Evolutionary conservation across 768 basidiomycete species (phyloP).

Genomic region (Mycena venus): DNA sequence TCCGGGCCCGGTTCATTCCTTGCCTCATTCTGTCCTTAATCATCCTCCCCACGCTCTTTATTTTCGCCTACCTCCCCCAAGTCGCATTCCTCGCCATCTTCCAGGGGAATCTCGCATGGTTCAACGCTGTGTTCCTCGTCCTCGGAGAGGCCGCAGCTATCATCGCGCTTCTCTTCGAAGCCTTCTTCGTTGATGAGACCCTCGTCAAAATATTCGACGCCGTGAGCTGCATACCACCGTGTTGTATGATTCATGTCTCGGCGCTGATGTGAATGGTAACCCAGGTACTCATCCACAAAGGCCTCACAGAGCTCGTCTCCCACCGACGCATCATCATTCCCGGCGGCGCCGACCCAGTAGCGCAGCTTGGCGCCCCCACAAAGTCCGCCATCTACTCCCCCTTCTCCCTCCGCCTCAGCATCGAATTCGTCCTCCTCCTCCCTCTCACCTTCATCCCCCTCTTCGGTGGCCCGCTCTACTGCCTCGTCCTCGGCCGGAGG

Average conservation of each 20-base stretch:
- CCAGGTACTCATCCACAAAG: conserved; percentile 28
- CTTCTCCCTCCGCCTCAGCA: conserved; percentile 34
- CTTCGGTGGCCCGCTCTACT: conserved; percentile 33
- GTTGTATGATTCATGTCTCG: background rate
- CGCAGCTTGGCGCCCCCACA: conserved; percentile 24
- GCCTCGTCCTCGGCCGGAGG: conserved; percentile 30
- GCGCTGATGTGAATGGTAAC: background rate
- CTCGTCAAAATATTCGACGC: conserved; percentile 35
- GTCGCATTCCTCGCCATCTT: conserved; percentile 65
- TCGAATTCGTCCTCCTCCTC: conserved; percentile 35
- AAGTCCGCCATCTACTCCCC: conserved; percentile 33
- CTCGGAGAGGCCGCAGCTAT: conserved; percentile 27
- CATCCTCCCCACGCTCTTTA: conserved; percentile 50
- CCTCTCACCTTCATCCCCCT: conserved; percentile 34
- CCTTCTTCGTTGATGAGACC: conserved; percentile 33
- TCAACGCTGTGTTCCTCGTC: conserved; percentile 42
- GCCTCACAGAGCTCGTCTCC: conserved; percentile 29
- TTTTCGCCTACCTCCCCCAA: conserved; percentile 66
- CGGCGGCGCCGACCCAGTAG: conserved; percentile 22
- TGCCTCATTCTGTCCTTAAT: conserved; percentile 38
- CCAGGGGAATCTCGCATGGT: conserved; percentile 64
- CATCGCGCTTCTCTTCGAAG: conserved; percentile 31
- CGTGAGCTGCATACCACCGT: background rate
- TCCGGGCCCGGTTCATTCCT: conserved; percentile 26
- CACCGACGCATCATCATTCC: conserved; percentile 21